phyloP scores from a whole-genome alignment of 2,329 filamentous ascomycete genomes.

The Calonectria hongkongensis region DNA sequence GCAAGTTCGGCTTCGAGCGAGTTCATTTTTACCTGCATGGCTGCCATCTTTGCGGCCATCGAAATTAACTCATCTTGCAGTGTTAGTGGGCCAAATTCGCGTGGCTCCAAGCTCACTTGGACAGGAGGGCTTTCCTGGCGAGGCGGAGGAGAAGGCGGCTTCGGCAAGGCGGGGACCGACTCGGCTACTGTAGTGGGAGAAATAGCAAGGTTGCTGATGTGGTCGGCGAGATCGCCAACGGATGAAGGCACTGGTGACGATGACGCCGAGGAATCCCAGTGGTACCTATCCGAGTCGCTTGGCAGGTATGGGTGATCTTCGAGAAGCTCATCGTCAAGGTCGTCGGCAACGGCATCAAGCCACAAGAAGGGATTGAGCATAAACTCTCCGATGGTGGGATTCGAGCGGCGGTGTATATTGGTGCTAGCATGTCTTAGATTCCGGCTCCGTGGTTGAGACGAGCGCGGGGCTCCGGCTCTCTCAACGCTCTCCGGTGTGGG shows the following conservation, averaged over 20 bases:
- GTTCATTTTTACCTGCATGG: not conserved
- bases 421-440: not conserved
- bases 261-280: not conserved
- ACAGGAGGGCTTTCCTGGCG: not conserved
- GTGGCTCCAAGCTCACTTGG: not conserved
- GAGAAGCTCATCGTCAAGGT: not conserved
- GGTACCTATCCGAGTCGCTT: no score
- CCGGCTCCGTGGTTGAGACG: not conserved
- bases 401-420: not conserved
- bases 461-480: not conserved
- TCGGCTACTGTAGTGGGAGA: not conserved
- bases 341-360: not conserved
- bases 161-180: not conserved
- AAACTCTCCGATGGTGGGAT: not conserved
- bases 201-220: not conserved
- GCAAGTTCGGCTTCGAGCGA: not conserved
- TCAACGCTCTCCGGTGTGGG: not conserved
- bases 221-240: not conserved
- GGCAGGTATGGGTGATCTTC: no score
- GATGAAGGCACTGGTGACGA: not conserved
- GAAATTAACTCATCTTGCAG: not conserved
- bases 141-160: not conserved
- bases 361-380: not conserved
- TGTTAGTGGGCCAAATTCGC: not conserved
- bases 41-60: slow-evolving; percentile 15